phyloP scores from a whole-genome alignment of 208 protist genomes.

The Trypanosoma cruzi region DNA sequence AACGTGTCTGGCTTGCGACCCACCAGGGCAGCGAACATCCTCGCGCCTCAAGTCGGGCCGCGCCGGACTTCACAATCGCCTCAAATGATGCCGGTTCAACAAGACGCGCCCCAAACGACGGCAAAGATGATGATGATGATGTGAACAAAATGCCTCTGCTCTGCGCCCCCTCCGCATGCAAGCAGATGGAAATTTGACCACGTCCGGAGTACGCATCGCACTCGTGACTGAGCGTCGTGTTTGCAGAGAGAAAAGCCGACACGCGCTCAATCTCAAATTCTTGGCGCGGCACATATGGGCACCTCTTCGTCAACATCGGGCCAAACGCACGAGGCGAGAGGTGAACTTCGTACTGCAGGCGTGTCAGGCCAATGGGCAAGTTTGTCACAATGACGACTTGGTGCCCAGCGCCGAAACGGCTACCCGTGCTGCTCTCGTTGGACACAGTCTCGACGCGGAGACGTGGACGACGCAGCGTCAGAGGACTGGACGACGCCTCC shows the following conservation, averaged over 20 bases:
- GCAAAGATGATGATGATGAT: conserved; percentile 7
- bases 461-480: conserved; percentile 9
- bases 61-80: conserved; percentile 55
- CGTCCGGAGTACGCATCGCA: conserved; percentile 84
- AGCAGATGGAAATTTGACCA: conserved; percentile 71
- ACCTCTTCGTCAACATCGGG: conserved; percentile 62
- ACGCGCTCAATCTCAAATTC: conserved; percentile 72
- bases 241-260: conserved; percentile 68
- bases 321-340: conserved; percentile 76
- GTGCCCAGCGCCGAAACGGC: conserved; percentile 20
- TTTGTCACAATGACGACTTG: conserved; percentile 44
- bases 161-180: conserved; percentile 46
- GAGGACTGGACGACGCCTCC: conserved; percentile 3
- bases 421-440: neutral
- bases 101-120: conserved; percentile 44
- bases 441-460: conserved; percentile 21
- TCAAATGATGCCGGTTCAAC: conserved; percentile 52
- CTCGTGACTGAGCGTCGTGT: conserved; percentile 80
- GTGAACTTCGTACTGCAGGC: conserved; percentile 70
- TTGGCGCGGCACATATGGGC: conserved; percentile 29
- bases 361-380: conserved; percentile 62
- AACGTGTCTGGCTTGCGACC: conserved; percentile 48
- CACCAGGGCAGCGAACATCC: conserved; percentile 81
- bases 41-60: conserved; percentile 40
- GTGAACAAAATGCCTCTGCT: neutral